Base-by-base conservation (phyloP, 1,284 basidiomycete species). In the Leccinum glutinopallens region DNA sequence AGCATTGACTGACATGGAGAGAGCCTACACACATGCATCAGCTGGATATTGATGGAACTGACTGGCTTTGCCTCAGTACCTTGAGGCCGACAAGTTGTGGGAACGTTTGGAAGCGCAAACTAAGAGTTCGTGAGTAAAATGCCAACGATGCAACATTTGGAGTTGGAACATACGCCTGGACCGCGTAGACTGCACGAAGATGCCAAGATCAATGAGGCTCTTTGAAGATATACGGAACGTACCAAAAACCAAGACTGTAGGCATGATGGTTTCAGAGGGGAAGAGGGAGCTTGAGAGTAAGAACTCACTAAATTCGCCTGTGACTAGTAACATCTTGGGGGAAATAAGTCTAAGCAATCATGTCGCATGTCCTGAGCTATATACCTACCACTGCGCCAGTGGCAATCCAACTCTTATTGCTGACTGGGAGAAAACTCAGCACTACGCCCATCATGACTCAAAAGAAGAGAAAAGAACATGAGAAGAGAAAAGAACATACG, bases 1-100 rank as follows among this genome's bases (percentile, higher is more conserved):
- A 0, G 80, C 81, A 66, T 88, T 89, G 60, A 88, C 80, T 15
- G 80, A 68, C 69, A 87, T 84, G 0, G 86, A 87, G 15, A 88
- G 77, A 22, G 67, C 69, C 75, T 74, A 22, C 2, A 19, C 0
- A 6, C 10, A 1, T 39, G 46, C n/a, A 49, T 73, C 39, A 72
- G 59, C 9, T 4, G n/a, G 3, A 5, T 2, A 10, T 32, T 37
- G 13, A 5, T 2, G 4, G 7, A 5, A n/a, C 19, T n/a, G 8
- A n/a, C 19, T n/a, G 7, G 5, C 17, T 43, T 13, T 0, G 10
- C 13, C n/a, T 2, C 5, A 4, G 22, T 60, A 75, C 74, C 79
- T 82, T 66, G 29, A 64, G 63, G 0, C 8, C 56, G 5, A 58
- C 63, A 1, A 87, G 77, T 60, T 86, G 68, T 0, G 19, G 68